Base-by-base conservation (phyloP, 2,329 filamentous ascomycete species). In the Fusarium compactum region DNA sequence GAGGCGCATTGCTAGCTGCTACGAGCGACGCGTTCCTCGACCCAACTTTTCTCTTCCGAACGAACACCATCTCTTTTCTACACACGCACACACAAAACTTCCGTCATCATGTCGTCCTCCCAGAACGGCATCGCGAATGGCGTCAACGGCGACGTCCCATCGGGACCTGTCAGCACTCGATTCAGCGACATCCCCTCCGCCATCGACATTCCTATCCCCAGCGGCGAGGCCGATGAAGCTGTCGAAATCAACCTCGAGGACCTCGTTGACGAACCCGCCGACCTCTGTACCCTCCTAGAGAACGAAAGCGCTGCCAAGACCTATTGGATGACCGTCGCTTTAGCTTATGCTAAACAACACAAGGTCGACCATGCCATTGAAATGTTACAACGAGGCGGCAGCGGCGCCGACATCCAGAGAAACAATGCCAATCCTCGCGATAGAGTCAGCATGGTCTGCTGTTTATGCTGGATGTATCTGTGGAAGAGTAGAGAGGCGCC, bases 311-410 rank as follows among this genome's bases (percentile, higher is more conserved):
- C 94, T 18, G 92, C 93, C 40, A 94, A 95, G 76, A 93, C 91
- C 55, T 97, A 97, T 74, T 99, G 97, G 97, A 95, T 99, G 86
- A 95, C 94, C n/a, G 96, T 98, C 72, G 93, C 97, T 44, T 86
- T 98, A 63, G 95, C 95, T 50, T 99, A 99, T 78, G 95, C 96
- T 43, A 99, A 98, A 83, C 94, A 97, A 82, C 91, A 91, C 78
- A 97, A 97, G 82, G 89, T 96, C 67, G 95, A 98, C 78, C 92
- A 96, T 82, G 89, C 89, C 62, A 91, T 91, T 74, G 89, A 91
- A 79, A 90, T 91, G 84, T 83, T 91, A 72, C 89, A 90, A 52
- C 92, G 93, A 76, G 94, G 93, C 51, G 85, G 93, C 73, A 86
- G 87, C 65, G 85, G 93, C 73, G 86, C 87, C 65, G 93, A 92